These are phyloP conservation scores for Neofusicoccum sp. DNA, from an alignment of 2,329 filamentous ascomycete genomes.

Conservation along the genomic window DNA sequence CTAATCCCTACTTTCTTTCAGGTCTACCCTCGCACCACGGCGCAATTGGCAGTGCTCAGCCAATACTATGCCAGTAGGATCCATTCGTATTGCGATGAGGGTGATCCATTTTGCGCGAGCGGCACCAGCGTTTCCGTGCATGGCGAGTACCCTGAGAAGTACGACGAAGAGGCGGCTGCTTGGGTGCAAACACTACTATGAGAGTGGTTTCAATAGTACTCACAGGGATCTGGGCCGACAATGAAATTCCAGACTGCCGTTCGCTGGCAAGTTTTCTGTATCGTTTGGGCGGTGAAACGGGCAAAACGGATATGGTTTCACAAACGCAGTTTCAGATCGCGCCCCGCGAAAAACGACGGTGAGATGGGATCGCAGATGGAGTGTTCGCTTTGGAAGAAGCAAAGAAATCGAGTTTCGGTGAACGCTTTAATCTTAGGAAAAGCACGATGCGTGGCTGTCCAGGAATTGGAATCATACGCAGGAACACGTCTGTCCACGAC, in stretches of 20 bases:
- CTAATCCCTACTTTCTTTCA: not conserved
- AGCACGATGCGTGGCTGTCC: not conserved
- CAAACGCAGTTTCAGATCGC: slow-evolving; percentile 14
- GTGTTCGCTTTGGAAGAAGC: slow-evolving; percentile 1
- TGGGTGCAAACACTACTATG: slow-evolving; percentile 16
- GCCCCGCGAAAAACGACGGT: not conserved
- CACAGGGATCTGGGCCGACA: slow-evolving; percentile 6
- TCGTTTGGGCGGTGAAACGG: slow-evolving; percentile 14
- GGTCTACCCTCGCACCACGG: slow-evolving; percentile 17
- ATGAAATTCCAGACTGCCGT: not conserved
- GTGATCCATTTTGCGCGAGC: slow-evolving; percentile 8
- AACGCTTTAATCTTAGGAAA: not conserved
- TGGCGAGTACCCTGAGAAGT: not conserved
- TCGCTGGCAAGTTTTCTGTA: not conserved
- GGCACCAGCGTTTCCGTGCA: slow-evolving; percentile 17
- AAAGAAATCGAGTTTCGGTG: not conserved
- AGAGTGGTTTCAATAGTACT: slow-evolving; percentile 5
- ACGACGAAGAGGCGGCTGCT: slow-evolving; percentile 17
- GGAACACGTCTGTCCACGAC: not conserved
- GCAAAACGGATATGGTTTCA: slow-evolving; percentile 13
- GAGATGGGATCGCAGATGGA: slow-evolving; percentile 5
- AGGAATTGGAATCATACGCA: not conserved
- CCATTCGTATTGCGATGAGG: slow-evolving; percentile 13
- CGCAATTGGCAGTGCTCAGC: slow-evolving; percentile 5
- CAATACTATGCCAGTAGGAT: slow-evolving; percentile 11